Percentiles rank a stretch among this genome's conserved stretches.
Conservation (phyloP, 441 rosid genomes). For the Melastoma candidum region DNA sequence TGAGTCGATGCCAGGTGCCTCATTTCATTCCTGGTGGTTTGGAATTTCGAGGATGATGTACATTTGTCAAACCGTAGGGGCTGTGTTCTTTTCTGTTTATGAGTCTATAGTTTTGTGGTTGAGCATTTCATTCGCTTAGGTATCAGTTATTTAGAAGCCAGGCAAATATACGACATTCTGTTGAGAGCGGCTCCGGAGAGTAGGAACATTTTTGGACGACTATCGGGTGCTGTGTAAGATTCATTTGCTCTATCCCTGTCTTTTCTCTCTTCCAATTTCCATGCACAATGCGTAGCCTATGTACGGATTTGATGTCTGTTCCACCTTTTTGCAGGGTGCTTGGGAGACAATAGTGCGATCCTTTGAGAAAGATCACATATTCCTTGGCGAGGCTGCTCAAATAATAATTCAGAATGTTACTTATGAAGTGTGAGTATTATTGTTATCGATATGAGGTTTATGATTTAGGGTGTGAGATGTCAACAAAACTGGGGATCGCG, state of each 20-base stretch:
- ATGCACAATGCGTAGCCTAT: background rate
- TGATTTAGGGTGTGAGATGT: background rate
- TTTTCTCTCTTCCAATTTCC: background rate
- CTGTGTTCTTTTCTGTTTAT: background rate
- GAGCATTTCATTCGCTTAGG: conserved; percentile 17
- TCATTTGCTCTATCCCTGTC: conserved; percentile 11
- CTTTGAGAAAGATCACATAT: conserved; percentile 80
- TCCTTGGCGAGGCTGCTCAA: conserved; percentile 94
- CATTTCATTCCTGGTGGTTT: too few relatives aligned
- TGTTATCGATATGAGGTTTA: conserved; percentile 3
- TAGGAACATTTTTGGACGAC: conserved; percentile 88
- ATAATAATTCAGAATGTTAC: conserved; percentile 80
- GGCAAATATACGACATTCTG: conserved; percentile 66
- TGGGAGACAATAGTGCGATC: conserved; percentile 87
- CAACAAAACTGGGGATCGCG: background rate
- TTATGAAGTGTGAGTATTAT: conserved; percentile 74
- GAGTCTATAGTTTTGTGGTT: background rate
- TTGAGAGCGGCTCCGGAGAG: conserved; percentile 68
- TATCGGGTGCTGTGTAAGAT: conserved; percentile 86
- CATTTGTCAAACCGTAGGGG: too few relatives aligned
- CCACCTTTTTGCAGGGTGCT: conserved; percentile 42
- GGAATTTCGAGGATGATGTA: too few relatives aligned
- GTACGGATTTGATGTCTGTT: conserved; percentile 4
- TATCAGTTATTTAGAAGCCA: conserved; percentile 81
- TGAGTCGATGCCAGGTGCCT: too few relatives aligned